Base-by-base conservation (phyloP, 805 yeast genomes). In the Candida broadrunensis region DNA sequence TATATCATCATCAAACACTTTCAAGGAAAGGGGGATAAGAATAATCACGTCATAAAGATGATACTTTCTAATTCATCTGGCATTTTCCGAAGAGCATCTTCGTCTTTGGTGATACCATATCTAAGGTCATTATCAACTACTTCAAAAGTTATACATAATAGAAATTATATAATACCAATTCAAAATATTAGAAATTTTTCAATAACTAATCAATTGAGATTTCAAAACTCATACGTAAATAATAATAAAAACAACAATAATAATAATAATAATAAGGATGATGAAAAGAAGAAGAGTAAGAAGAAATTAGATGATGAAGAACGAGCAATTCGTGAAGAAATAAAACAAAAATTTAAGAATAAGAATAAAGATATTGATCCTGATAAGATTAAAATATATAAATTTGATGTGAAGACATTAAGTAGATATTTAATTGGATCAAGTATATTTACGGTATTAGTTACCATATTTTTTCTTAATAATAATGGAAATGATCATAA, bases 261-360 rank as follows among this genome's bases (percentile, higher is more conserved):
- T 15, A 37, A 45, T 17, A 45, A 46, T 15, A 42, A 48, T 14
- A 13, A 25, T 11, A 25, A 42, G 6, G 24, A 21, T 9, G 24
- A 21, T 6, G 24, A 47, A 24, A 25, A 37, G 29, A 44, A 40
- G 39, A 48, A 20, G 42, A 48, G 23, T 42, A 49, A 25, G 46
- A 47, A 44, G 47, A 51, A 33, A 43, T 5, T 14, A 14, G 18
- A 14, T 18, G 32, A 51, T 27, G 68, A 63, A 33, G 72, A 66
- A 45, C 52, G 55, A 33, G 58, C 60, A 36, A 50, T 66, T 32
- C 51, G 70, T 20, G 65, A 67, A 24, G 69, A 67, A 40, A 46
- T 67, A 20, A 60, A 56, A 42, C 54, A 60, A 38, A 51, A 54
- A 18, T 46, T 63, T 38, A 57, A 58, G 50, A 56, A 63, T 39